These are phyloP conservation scores for Piper betle DNA, from an alignment of 164 flowering plant genomes.

Conservation along the genomic window DNA sequence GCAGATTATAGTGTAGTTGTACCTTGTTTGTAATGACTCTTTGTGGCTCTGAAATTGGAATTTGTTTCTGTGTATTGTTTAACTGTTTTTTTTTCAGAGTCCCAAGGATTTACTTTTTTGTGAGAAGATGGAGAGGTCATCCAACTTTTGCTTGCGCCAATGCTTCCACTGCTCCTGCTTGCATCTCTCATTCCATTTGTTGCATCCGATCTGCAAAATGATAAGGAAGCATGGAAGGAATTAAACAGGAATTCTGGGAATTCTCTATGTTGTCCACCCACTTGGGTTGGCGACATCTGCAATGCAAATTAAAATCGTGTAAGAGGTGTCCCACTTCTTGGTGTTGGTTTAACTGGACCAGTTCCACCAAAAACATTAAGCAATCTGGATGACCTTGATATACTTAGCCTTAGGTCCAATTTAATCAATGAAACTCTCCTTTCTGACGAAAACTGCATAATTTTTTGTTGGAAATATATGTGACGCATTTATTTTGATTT, in stretches of 20 bases:
- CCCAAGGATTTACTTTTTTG: not conserved
- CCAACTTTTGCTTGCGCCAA: not conserved
- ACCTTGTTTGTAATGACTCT: too few relatives aligned
- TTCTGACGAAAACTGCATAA: constrained; percentile 44
- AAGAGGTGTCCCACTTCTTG: constrained; percentile 36
- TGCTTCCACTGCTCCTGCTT: not conserved
- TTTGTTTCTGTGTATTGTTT: too few relatives aligned
- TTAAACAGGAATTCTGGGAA: constrained; percentile 39
- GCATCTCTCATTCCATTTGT: not conserved
- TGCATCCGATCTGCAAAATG: constrained; percentile 38
- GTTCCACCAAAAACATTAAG: constrained; percentile 24
- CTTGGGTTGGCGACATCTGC: constrained; percentile 36
- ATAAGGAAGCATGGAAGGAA: constrained; percentile 35
- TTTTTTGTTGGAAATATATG: constrained; percentile 12
- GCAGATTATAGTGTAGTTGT: too few relatives aligned
- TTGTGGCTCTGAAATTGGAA: too few relatives aligned
- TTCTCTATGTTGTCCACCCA: constrained; percentile 25
- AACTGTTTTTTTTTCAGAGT: not conserved
- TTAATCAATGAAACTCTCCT: constrained; percentile 38
- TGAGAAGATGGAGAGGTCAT: not conserved
- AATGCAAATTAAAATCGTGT: constrained; percentile 9
- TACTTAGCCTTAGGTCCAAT: constrained; percentile 57
- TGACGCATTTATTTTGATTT: too few relatives aligned
- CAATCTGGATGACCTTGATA: constrained; percentile 36
- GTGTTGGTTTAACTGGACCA: constrained; percentile 36